phyloP scores from a whole-genome alignment of 192 early-diverging fungal genomes.

The Umbelopsis sp. region DNA sequence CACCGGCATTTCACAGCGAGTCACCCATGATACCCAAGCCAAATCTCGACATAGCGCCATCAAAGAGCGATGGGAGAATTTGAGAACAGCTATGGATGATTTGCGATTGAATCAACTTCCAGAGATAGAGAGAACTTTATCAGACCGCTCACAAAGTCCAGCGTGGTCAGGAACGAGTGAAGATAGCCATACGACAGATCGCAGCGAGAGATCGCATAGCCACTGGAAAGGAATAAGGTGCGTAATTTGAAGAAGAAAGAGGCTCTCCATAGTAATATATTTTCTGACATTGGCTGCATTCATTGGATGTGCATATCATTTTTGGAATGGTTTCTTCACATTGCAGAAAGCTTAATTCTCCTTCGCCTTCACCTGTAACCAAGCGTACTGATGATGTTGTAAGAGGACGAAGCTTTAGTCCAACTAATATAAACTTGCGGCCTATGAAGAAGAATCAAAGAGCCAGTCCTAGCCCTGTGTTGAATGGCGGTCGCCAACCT shows the following conservation, averaged over 20 bases:
- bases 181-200: constrained; percentile 16
- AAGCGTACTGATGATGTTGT: constrained; percentile 22
- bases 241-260: background rate
- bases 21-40: constrained; percentile 43
- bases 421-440: constrained; percentile 24
- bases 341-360: background rate
- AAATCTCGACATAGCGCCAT: constrained; percentile 49
- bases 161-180: constrained; percentile 35
- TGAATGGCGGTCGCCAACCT: background rate
- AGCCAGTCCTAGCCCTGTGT: constrained; percentile 26
- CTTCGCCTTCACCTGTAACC: constrained; percentile 26
- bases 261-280: too few species aligned
- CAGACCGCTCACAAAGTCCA: constrained; percentile 34
- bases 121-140: constrained; percentile 27
- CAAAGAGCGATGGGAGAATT: constrained; percentile 52
- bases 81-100: constrained; percentile 38
- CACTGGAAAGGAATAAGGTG: constrained; percentile 21
- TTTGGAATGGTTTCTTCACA: background rate
- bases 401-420: constrained; percentile 17
- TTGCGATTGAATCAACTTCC: constrained; percentile 34
- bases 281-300: too few species aligned
- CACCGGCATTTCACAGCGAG: constrained; percentile 51
- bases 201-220: constrained; percentile 25
- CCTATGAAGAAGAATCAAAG: constrained; percentile 4
- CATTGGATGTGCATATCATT: too few species aligned